Evolutionary conservation across 768 basidiomycete genomes (phyloP).

Genomic region (Boletus pseudo-olivaceus): DNA sequence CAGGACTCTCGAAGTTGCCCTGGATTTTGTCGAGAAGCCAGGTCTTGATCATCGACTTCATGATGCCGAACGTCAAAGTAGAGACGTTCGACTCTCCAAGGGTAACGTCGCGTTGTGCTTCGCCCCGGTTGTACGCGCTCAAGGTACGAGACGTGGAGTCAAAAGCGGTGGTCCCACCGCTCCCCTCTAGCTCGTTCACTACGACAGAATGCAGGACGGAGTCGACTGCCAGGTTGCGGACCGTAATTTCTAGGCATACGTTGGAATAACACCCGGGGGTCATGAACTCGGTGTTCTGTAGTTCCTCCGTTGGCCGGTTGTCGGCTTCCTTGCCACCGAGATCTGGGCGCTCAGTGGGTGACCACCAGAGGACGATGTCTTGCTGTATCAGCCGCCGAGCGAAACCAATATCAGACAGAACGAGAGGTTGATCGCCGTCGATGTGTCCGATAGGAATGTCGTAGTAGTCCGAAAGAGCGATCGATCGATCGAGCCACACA

Average conservation of each 20-base stretch:
- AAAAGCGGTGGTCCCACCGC: conserved; percentile 89
- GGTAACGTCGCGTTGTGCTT: conserved; percentile 60
- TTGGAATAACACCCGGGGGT: conserved; percentile 87
- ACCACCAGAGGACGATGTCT: conserved; percentile 97
- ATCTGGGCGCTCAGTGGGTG: conserved; percentile 82
- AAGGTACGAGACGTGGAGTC: conserved; percentile 90
- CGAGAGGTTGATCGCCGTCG: conserved; percentile 85
- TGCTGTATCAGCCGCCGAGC: conserved; percentile 83
- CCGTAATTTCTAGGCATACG: conserved; percentile 85
- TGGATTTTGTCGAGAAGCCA: conserved; percentile 90
- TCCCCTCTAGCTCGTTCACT: conserved; percentile 97
- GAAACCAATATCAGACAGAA: conserved; percentile 86
- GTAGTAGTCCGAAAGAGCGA: conserved; percentile 83
- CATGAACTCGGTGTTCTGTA: conserved; percentile 80
- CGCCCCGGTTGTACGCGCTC: conserved; percentile 76
- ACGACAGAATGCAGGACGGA: conserved; percentile 90
- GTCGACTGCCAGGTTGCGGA: conserved; percentile 92
- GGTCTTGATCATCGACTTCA: conserved; percentile 83
- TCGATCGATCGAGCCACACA: conserved; percentile 72
- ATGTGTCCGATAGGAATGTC: conserved; percentile 92
- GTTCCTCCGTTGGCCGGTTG: conserved; percentile 67
- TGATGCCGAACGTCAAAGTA: conserved; percentile 75
- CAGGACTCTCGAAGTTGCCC: conserved; percentile 60
- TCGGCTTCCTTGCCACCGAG: conserved; percentile 93
- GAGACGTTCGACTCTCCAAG: conserved; percentile 90